Conservation (phyloP, 1,284 basidiomycete genomes). For the Phenoliferia sp. region DNA sequence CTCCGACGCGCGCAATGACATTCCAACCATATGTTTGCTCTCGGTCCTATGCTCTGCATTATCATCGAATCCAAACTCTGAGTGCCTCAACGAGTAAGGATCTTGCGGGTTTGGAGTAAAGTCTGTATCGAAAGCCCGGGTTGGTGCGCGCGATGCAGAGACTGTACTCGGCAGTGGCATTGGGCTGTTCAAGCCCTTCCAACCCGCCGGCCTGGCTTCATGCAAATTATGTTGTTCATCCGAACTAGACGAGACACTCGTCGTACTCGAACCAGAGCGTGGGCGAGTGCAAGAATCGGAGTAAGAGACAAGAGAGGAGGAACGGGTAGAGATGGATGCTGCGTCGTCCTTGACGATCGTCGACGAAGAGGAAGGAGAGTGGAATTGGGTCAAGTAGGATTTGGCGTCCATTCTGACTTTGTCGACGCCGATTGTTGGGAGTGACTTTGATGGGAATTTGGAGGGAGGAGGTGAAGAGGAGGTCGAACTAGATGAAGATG, state of each 20-base stretch:
- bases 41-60: conserved; percentile 38
- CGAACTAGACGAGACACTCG: not conserved
- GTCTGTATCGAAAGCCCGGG: conserved; percentile 26
- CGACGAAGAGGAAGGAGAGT: too few species aligned
- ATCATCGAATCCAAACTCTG: conserved; percentile 44
- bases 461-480: not conserved
- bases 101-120: conserved; percentile 27
- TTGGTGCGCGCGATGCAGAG: not conserved
- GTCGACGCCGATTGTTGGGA: not conserved
- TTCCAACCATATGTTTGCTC: conserved; percentile 27
- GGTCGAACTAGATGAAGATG: too few species aligned
- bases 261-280: not conserved
- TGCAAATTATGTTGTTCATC: too few species aligned
- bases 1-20: too few species aligned
- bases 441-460: not conserved
- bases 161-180: not conserved
- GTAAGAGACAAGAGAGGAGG: not conserved
- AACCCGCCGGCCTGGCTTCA: not conserved
- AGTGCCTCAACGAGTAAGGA: conserved; percentile 39
- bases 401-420: not conserved
- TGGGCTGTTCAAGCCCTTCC: not conserved
- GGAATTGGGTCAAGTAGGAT: not conserved
- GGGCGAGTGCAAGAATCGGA: not conserved
- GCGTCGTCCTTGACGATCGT: not conserved
- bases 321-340: not conserved